Base-by-base conservation (phyloP, 2,329 filamentous ascomycete genomes). In the Penicillium sp. region DNA sequence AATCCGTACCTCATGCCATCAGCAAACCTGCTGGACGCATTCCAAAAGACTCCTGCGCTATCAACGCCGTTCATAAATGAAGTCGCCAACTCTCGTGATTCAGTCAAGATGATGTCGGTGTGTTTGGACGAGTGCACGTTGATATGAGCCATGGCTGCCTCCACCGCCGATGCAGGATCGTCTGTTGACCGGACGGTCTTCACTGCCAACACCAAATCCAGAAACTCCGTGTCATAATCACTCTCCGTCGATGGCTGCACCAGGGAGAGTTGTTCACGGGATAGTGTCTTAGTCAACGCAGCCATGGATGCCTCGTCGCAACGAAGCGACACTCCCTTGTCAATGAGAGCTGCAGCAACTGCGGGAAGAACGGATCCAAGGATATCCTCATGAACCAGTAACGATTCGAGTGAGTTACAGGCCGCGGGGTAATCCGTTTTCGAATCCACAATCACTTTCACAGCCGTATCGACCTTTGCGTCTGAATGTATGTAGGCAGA, bases 1-100 rank as follows among this genome's bases (percentile, higher is more conserved):
- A 98, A 98, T 6, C 93, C 93, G 67, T 94, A 97, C 34, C 93
- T 80, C 86, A 95, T 96, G 6, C 93, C 93, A 67, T 98, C 93
- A 5, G 90, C 89, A 72, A 98, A 91, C 41, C 93, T 81, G 7
- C 89, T 95, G 20, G 88, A 94, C 6, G 89, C 87, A 67, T 98
- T 98, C 89, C 91, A 96, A 77, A 95, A 98, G 14, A 91, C 90
- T 42, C 90, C 91, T 0, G 89, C 86, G 23, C 89, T 88, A 71
- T 97, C 93, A 41, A 97, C 81, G 48, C 81, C 81, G 36, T 81
- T 80, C 80, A 94, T 87, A 75, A 97, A 98, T 40, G 75, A 75
- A 61, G 94, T 84, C 4, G 93, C 91, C 26, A 81, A 75, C 8
- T 76, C 74, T 39, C 75, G 68, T 22, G 82, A 81, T 4, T 80